phyloP scores from a whole-genome alignment of 1,284 basidiomycete species.

The Boletus semigastroideus region DNA sequence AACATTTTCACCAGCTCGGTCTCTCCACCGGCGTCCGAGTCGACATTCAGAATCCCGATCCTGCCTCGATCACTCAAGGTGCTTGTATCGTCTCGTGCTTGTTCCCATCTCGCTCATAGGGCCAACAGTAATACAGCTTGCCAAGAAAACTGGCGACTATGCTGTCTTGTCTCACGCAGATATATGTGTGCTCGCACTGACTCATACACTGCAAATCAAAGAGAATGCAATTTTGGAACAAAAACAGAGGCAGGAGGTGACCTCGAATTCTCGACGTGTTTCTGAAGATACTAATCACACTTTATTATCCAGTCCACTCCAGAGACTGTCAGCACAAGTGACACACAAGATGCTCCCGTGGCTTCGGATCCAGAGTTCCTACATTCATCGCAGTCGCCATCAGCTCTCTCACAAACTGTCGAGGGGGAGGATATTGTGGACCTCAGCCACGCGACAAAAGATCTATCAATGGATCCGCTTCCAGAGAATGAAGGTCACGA shows the following conservation, averaged over 20 bases:
- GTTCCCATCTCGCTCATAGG: slow-evolving; percentile 11
- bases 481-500: slow-evolving; percentile 1
- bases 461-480: slow-evolving; percentile 14
- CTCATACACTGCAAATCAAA: slow-evolving; percentile 73
- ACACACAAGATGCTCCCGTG: slow-evolving; percentile 24
- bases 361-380: slow-evolving; percentile 1
- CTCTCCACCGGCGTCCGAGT: slow-evolving; percentile 76
- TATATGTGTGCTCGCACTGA: slow-evolving; percentile 88
- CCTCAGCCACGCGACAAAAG: slow-evolving; percentile 12
- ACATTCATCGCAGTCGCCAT: slow-evolving; percentile 1
- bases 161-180: slow-evolving; percentile 91
- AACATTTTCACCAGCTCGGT: slow-evolving; percentile 79
- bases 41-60: slow-evolving; percentile 70
- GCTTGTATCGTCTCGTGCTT: slow-evolving; percentile 26
- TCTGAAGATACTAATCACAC: background rate
- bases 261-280: background rate
- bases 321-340: slow-evolving; percentile 46
- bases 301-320: slow-evolving; percentile 12
- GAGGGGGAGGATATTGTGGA: slow-evolving; percentile 1
- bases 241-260: slow-evolving; percentile 20
- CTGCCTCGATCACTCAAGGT: slow-evolving; percentile 79
- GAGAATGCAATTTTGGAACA: slow-evolving; percentile 14
- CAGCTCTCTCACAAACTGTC: background rate
- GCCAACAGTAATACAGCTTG: slow-evolving; percentile 77
- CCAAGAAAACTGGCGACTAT: slow-evolving; percentile 97